Conservation (phyloP, 192 early-diverging fungal genomes). For the Gryganskiella cystojenkinii region DNA sequence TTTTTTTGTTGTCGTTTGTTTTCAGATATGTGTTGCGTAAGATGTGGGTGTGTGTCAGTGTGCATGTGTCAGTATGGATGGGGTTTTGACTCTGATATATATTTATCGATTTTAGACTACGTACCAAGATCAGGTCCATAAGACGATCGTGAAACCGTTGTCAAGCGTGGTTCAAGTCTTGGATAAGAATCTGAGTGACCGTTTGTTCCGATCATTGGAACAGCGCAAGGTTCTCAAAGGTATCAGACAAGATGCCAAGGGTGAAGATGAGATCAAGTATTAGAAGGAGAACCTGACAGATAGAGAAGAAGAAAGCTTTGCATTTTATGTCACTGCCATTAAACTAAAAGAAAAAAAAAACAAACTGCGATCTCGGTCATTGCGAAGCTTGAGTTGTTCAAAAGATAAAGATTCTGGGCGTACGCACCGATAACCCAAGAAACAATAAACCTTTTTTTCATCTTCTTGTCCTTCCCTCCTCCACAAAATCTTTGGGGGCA, state of each 20-base stretch:
- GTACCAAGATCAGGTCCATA: conserved; percentile 41
- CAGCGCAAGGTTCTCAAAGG: conserved; percentile 34
- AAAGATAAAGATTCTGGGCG: too few species aligned
- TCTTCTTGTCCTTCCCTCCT: too few species aligned
- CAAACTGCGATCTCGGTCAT: background rate
- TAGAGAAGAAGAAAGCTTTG: background rate
- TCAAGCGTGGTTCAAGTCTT: conserved; percentile 27
- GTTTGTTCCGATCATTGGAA: conserved; percentile 29
- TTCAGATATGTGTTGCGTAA: too few species aligned
- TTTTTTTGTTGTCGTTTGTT: background rate
- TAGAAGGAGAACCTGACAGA: background rate
- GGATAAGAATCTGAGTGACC: conserved; percentile 36
- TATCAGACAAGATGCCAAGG: conserved; percentile 35
- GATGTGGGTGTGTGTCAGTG: too few species aligned
- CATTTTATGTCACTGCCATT: too few species aligned
- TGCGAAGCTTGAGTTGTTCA: background rate
- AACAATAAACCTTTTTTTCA: too few species aligned
- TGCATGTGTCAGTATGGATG: background rate
- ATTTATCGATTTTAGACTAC: conserved; percentile 16
- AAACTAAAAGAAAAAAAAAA: conserved; percentile 1
- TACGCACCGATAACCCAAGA: too few species aligned
- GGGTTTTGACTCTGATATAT: background rate
- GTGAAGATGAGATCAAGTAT: conserved; percentile 43
- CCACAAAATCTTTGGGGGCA: too few species aligned
- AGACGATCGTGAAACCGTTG: conserved; percentile 44